A percentile compares a stretch with the other conserved stretches of the same genome.
These are phyloP conservation scores for Sclerotinia glacialis DNA, from an alignment of 2,329 filamentous ascomycete species.

Conservation along the genomic window DNA sequence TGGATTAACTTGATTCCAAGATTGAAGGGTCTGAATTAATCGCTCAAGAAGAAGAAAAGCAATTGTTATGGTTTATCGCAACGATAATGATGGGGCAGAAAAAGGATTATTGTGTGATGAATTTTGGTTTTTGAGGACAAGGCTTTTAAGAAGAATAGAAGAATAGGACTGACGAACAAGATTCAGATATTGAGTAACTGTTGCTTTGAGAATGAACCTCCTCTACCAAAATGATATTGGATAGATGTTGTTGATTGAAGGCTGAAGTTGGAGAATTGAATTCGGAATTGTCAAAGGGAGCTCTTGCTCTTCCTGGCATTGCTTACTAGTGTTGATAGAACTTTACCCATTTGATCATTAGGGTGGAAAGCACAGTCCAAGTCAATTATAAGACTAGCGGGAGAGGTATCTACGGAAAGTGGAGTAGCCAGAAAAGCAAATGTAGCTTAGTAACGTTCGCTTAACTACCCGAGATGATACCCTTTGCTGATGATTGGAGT, in stretches of 20 bases:
- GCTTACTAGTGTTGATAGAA: conserved; percentile 2
- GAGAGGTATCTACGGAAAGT: not conserved
- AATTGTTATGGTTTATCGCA: conserved; percentile 17
- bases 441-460: not conserved
- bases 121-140: conserved; percentile 25
- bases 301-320: conserved; percentile 6
- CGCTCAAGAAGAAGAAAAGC: conserved; percentile 19
- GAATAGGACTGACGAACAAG: conserved; percentile 39
- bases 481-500: too few species aligned
- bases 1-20: conserved; percentile 7
- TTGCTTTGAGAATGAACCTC: conserved; percentile 1
- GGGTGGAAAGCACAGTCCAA: not conserved
- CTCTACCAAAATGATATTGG: conserved; percentile 15
- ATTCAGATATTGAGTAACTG: conserved; percentile 26
- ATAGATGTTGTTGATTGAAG: conserved; percentile 12
- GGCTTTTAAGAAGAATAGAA: conserved; percentile 24
- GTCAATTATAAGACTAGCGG: not conserved
- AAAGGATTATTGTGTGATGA: conserved; percentile 31
- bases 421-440: not conserved
- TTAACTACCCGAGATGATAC: not conserved
- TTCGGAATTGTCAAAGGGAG: conserved; percentile 13
- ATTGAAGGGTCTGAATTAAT: conserved; percentile 9
- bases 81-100: conserved; percentile 31
- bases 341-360: not conserved
- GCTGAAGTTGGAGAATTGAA: not conserved